Evolutionary conservation across 192 early-diverging fungal genomes (phyloP).

Genomic region (Blastocladiella britannica): DNA sequence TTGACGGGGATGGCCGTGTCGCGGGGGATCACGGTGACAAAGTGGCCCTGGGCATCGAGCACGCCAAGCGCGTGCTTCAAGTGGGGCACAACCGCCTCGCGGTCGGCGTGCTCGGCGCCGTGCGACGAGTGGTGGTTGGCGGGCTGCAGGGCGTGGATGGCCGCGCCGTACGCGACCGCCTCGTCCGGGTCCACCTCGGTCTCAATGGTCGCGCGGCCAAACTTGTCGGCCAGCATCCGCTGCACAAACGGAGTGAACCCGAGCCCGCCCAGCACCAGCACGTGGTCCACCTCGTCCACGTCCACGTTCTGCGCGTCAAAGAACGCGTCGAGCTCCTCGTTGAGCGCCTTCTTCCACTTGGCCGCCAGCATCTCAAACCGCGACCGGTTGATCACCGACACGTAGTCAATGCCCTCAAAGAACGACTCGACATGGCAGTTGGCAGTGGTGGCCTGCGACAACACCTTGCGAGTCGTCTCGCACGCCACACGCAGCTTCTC

Average conservation of each 20-base stretch:
- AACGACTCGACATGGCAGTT: constrained; percentile 86
- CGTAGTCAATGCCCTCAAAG: constrained; percentile 76
- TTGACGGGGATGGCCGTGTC: constrained; percentile 70
- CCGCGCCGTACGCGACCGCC: constrained; percentile 73
- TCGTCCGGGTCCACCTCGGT: constrained; percentile 88
- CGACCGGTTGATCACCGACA: constrained; percentile 56
- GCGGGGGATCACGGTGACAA: constrained; percentile 58
- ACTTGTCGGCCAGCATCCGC: constrained; percentile 44
- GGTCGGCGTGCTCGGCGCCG: constrained; percentile 47
- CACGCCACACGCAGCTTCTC: constrained; percentile 65
- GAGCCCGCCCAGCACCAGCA: constrained; percentile 74
- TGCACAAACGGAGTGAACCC: constrained; percentile 73
- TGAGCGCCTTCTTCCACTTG: constrained; percentile 49
- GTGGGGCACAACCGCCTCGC: constrained; percentile 33
- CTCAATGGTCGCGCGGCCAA: constrained; percentile 36
- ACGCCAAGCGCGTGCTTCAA: constrained; percentile 59
- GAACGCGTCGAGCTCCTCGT: constrained; percentile 38
- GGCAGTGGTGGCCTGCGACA: constrained; percentile 54
- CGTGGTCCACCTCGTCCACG: constrained; percentile 61
- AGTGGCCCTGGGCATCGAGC: constrained; percentile 41
- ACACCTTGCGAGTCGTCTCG: constrained; percentile 79
- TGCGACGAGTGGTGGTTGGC: constrained; percentile 44
- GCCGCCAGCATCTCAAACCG: constrained; percentile 76
- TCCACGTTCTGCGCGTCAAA: constrained; percentile 45
- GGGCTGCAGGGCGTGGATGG: constrained; percentile 64